A percentile compares a stretch with the other conserved stretches of the same genome.
Conservation (phyloP, 2,329 filamentous ascomycete species). For the Microsporum audouinii region DNA sequence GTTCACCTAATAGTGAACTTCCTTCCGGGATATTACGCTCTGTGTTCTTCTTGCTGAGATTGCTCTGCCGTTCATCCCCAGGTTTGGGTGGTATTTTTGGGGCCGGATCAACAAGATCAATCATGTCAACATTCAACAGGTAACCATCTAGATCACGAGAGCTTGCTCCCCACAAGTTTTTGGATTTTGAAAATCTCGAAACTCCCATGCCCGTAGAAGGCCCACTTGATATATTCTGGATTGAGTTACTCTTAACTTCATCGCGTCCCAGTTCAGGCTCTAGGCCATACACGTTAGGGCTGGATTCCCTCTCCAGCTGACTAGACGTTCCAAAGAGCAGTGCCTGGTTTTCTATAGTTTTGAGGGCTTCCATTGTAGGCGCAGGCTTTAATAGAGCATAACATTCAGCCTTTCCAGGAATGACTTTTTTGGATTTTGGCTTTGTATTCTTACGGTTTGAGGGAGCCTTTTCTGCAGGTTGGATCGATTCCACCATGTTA, state of each 20-base stretch:
- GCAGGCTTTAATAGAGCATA: conserved; percentile 48
- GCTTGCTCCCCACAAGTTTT: conserved; percentile 58
- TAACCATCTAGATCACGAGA: conserved; percentile 55
- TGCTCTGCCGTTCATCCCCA: no score
- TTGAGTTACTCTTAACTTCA: conserved; percentile 27
- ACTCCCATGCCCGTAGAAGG: conserved; percentile 7
- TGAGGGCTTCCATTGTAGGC: conserved; percentile 57
- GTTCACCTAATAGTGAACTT: neutral
- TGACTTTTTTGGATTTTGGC: conserved; percentile 28
- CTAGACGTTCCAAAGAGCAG: conserved; percentile 81
- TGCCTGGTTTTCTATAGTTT: conserved; percentile 56
- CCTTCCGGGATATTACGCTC: neutral
- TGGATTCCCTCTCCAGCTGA: conserved; percentile 63
- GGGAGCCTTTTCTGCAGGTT: conserved; percentile 8
- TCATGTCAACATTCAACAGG: conserved; percentile 50
- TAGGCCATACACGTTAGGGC: conserved; percentile 43
- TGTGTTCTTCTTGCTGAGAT: neutral
- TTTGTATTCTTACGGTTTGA: conserved; percentile 27
- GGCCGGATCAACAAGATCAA: conserved; percentile 45
- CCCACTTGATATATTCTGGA: conserved; percentile 42
- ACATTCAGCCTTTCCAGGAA: conserved; percentile 34
- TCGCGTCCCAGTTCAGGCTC: conserved; percentile 44
- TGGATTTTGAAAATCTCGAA: conserved; percentile 21
- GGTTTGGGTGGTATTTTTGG: neutral
- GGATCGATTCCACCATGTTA: conserved; percentile 14